Conservation (phyloP, 2,329 filamentous ascomycete species). For the Cercospora sesami region DNA sequence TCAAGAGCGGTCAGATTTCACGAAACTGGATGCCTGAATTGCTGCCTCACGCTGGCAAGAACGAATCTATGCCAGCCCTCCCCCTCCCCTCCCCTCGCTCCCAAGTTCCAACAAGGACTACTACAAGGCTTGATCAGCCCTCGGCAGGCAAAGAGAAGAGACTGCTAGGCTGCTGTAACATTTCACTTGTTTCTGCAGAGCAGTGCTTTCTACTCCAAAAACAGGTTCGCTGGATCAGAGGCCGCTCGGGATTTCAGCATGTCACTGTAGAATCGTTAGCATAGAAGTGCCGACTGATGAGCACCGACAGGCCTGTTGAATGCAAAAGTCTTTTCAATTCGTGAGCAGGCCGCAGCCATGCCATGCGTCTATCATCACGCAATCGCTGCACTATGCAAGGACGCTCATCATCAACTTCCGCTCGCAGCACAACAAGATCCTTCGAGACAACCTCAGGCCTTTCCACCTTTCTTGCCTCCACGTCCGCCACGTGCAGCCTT, state of each 20-base stretch:
- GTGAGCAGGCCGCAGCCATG: constrained; percentile 10
- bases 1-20: neutral
- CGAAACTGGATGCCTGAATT: neutral
- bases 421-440: constrained; percentile 1
- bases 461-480: constrained; percentile 48
- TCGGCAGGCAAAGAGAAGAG: no score
- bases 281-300: neutral
- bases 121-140: no score
- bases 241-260: neutral
- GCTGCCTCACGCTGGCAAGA: neutral
- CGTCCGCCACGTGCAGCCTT: constrained; percentile 45
- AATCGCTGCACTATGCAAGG: constrained; percentile 17
- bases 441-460: constrained; percentile 28
- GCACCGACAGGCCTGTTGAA: neutral
- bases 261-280: neutral
- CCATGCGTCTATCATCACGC: constrained; percentile 18
- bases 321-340: constrained; percentile 8
- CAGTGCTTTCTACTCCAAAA: no score
- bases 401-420: constrained; percentile 9
- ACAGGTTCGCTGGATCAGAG: no score
- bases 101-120: no score
- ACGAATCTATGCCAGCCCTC: no score
- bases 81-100: no score
- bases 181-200: no score
- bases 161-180: no score